These are phyloP conservation scores for Didymella pinodella DNA, from an alignment of 2,329 filamentous ascomycete species.

Conservation along the genomic window DNA sequence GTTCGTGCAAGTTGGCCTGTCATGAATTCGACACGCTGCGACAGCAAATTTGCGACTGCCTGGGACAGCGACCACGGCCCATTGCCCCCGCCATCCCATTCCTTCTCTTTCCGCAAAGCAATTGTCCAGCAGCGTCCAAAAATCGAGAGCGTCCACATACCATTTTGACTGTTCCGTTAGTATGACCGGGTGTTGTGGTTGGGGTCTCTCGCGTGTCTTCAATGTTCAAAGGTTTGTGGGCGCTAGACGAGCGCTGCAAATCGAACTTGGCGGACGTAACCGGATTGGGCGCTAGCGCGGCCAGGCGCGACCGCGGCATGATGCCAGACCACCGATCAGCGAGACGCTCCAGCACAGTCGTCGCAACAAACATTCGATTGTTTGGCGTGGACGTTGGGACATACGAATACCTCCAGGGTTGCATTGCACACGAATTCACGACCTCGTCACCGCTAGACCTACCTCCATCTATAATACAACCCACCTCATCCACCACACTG, in stretches of 20 bases:
- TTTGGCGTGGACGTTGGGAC: too few species aligned
- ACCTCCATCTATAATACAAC: too few species aligned
- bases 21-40: conserved; percentile 10
- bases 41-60: conserved; percentile 34
- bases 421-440: too few species aligned
- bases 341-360: too few species aligned
- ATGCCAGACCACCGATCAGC: conserved; percentile 26
- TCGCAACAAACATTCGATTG: too few species aligned
- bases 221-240: conserved; percentile 27
- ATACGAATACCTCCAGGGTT: too few species aligned
- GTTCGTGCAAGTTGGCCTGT: conserved; percentile 6
- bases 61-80: conserved; percentile 28
- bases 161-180: conserved; percentile 51
- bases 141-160: conserved; percentile 42
- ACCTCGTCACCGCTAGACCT: too few species aligned
- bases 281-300: conserved; percentile 12
- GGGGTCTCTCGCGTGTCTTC: conserved; percentile 51
- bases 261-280: neutral
- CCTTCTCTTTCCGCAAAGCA: conserved; percentile 24
- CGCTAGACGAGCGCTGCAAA: conserved; percentile 27
- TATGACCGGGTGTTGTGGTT: conserved; percentile 47
- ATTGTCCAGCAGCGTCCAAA: conserved; percentile 14
- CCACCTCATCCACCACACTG: too few species aligned
- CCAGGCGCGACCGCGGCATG: conserved; percentile 27
- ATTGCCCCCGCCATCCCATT: conserved; percentile 17